phyloP scores from a whole-genome alignment of 2,329 filamentous ascomycete species.

The Xylaria sp. region DNA sequence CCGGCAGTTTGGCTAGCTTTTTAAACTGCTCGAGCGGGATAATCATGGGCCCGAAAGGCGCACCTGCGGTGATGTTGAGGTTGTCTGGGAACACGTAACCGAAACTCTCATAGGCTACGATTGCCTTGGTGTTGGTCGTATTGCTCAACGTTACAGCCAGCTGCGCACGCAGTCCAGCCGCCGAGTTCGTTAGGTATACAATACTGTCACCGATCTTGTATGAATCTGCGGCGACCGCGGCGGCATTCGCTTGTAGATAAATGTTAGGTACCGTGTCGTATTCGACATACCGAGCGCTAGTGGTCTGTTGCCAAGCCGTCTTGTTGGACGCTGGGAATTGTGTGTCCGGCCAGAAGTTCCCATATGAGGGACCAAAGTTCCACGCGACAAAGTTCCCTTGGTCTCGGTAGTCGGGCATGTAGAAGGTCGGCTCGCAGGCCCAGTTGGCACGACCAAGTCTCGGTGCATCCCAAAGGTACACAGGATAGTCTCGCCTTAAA shows the following conservation, averaged over 20 bases:
- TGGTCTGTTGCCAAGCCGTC: slow-evolving; percentile 51
- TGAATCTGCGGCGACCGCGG: slow-evolving; percentile 51
- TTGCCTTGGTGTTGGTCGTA: slow-evolving; percentile 52
- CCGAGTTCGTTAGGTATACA: slow-evolving; percentile 52
- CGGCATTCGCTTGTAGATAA: slow-evolving; percentile 50
- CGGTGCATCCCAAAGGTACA: slow-evolving; percentile 54
- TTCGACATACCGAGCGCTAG: slow-evolving; percentile 52
- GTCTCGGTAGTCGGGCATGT: slow-evolving; percentile 50
- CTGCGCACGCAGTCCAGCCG: slow-evolving; percentile 50
- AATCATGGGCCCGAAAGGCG: slow-evolving; percentile 42
- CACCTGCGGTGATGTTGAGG: slow-evolving; percentile 41
- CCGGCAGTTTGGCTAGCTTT: slow-evolving; percentile 42
- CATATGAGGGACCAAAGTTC: slow-evolving; percentile 51
- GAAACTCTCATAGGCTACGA: slow-evolving; percentile 48
- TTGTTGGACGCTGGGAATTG: slow-evolving; percentile 50
- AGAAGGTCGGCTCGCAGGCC: slow-evolving; percentile 49
- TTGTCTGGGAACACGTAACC: slow-evolving; percentile 46
- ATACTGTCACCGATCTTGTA: slow-evolving; percentile 48
- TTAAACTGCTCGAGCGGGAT: slow-evolving; percentile 46
- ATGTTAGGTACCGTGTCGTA: slow-evolving; percentile 50
- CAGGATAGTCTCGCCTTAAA: slow-evolving; percentile 52
- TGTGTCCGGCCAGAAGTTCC: slow-evolving; percentile 50
- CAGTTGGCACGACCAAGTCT: slow-evolving; percentile 53
- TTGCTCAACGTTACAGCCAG: slow-evolving; percentile 51
- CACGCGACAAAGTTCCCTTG: slow-evolving; percentile 52